Percentiles rank a stretch among this genome's conserved stretches.
Evolutionary conservation across 495 filamentous ascomycete species (phyloP).

Genomic region (Hypoxylon rickii): DNA sequence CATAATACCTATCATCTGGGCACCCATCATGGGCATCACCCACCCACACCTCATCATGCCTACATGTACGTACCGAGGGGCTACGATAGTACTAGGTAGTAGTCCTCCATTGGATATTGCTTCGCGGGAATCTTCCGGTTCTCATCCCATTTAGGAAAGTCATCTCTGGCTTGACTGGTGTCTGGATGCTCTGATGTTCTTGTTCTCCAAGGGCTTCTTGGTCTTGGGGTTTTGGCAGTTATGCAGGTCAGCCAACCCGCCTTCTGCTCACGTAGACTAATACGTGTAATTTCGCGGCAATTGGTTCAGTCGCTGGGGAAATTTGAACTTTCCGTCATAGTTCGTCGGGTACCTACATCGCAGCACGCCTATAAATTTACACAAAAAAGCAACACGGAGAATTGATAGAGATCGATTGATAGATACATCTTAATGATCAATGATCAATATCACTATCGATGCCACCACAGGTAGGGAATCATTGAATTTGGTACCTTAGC

Average conservation of each 20-base stretch:
- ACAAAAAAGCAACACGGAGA: slow-evolving; percentile 5
- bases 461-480: neutral
- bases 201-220: no score
- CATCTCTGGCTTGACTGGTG: no score
- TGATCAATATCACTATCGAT: no score
- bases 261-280: slow-evolving; percentile 13
- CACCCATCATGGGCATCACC: no score
- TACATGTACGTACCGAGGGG: slow-evolving; percentile 6
- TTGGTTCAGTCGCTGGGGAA: neutral
- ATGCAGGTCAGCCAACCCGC: slow-evolving; percentile 29
- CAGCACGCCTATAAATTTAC: slow-evolving; percentile 7
- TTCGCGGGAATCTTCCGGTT: slow-evolving; percentile 38
- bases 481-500: neutral
- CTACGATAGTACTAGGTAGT: no score
- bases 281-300: slow-evolving; percentile 20
- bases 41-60: no score
- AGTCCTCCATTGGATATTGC: slow-evolving; percentile 6
- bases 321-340: no score
- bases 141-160: slow-evolving; percentile 29
- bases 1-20: no score
- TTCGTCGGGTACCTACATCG: no score
- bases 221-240: no score
- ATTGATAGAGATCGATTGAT: slow-evolving; percentile 4
- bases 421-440: no score
- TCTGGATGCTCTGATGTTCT: no score